A percentile compares a stretch with the other conserved stretches of the same genome.
Conservation (phyloP, 805 yeast genomes). For the Lipomyces orientalis region DNA sequence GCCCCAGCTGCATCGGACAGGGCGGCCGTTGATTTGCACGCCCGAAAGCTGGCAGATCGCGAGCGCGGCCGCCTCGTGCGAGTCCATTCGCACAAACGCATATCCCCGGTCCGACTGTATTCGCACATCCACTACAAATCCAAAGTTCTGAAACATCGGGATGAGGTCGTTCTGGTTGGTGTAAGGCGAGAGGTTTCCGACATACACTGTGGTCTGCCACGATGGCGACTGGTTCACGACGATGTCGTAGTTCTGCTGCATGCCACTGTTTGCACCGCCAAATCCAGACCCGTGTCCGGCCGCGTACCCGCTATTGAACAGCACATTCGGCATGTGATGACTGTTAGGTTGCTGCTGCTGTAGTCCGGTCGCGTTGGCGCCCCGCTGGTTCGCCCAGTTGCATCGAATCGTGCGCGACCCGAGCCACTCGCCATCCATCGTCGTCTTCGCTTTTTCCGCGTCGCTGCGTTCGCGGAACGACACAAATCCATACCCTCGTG, state of each 20-base stretch:
- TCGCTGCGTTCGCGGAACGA: constrained; percentile 69
- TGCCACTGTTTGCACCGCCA: constrained; percentile 15
- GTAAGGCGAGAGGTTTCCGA: constrained; percentile 82
- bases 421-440: constrained; percentile 75
- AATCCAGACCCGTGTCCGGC: background rate
- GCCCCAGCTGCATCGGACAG: constrained; percentile 88
- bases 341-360: background rate
- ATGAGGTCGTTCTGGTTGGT: constrained; percentile 74
- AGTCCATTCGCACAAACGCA: constrained; percentile 85
- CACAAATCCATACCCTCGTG: constrained; percentile 87
- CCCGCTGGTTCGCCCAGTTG: constrained; percentile 80
- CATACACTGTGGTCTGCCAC: constrained; percentile 84
- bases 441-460: constrained; percentile 72
- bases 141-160: constrained; percentile 77
- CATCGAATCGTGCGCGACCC: constrained; percentile 80
- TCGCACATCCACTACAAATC: constrained; percentile 80
- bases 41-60: constrained; percentile 83
- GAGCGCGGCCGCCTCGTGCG: constrained; percentile 87
- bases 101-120: constrained; percentile 82
- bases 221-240: constrained; percentile 79
- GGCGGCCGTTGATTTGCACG: constrained; percentile 68
- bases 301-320: constrained; percentile 1
- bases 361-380: constrained; percentile 7
- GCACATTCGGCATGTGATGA: background rate
- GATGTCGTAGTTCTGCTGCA: constrained; percentile 67